Evolutionary conservation across 192 early-diverging fungal genomes (phyloP).

Genomic region (Paraglomus brasilianum): DNA sequence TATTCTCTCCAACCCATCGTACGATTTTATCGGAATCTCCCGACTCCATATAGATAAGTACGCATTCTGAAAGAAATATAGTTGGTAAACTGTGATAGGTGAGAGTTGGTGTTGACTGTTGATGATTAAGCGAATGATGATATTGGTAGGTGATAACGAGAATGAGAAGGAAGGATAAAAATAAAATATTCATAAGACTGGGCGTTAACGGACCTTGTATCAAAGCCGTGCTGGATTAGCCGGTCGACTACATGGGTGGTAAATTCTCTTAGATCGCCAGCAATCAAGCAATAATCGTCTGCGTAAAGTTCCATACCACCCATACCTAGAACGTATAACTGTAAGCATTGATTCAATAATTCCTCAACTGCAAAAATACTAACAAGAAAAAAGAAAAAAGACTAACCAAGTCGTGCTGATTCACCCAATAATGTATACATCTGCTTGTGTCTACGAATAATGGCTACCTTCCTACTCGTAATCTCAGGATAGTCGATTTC

Average conservation of each 20-base stretch:
- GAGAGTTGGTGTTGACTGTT: not conserved
- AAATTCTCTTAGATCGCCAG: slow-evolving; percentile 81
- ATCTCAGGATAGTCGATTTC: slow-evolving; percentile 94
- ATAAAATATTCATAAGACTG: not conserved
- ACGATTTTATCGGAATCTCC: slow-evolving; percentile 65
- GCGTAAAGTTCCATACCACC: slow-evolving; percentile 77
- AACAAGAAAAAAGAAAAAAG: not conserved
- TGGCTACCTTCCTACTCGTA: slow-evolving; percentile 72
- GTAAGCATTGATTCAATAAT: not conserved
- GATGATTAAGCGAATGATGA: not conserved
- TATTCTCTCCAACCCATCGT: slow-evolving; percentile 59
- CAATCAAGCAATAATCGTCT: slow-evolving; percentile 65
- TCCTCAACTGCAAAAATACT: not conserved
- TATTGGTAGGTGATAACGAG: not conserved
- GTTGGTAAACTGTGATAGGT: slow-evolving; percentile 62
- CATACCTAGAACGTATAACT: slow-evolving; percentile 37
- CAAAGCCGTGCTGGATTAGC: slow-evolving; percentile 56
- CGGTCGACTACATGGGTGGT: slow-evolving; percentile 52
- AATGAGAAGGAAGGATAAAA: not conserved
- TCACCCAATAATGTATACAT: slow-evolving; percentile 41
- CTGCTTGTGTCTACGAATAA: slow-evolving; percentile 51
- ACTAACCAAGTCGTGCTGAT: slow-evolving; percentile 22
- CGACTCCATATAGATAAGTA: slow-evolving; percentile 85
- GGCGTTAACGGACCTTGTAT: slow-evolving; percentile 48
- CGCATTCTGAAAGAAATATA: slow-evolving; percentile 91